phyloP scores from a whole-genome alignment of 306 rosid genomes.

The Aeschynomene evenia region DNA sequence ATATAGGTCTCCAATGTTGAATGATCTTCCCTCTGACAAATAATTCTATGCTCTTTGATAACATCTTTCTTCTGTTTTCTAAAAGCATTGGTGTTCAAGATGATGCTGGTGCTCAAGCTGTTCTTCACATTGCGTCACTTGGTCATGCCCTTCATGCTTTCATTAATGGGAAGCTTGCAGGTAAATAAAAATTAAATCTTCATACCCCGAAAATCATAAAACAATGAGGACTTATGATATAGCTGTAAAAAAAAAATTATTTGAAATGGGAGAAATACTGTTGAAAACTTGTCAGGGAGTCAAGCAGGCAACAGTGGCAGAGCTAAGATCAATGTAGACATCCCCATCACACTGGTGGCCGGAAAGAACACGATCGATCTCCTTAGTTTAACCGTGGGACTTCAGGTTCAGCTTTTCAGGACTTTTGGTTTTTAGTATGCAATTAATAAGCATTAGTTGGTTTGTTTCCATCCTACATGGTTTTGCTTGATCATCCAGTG shows the following conservation, averaged over 20 bases:
- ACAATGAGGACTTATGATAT: constrained; percentile 1
- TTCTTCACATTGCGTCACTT: constrained; percentile 84
- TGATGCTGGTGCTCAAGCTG: constrained; percentile 54
- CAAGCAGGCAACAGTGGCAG: constrained; percentile 52
- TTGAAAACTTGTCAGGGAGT: constrained; percentile 56
- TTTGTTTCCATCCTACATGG: neutral
- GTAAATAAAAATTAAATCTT: constrained; percentile 32
- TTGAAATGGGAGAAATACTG: constrained; percentile 16
- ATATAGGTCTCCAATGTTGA: constrained; percentile 31
- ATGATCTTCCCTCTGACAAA: constrained; percentile 15
- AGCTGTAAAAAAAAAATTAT: neutral
- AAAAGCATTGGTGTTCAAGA: constrained; percentile 57
- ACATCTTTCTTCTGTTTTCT: constrained; percentile 16
- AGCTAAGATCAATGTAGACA: constrained; percentile 49
- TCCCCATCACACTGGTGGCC: constrained; percentile 53
- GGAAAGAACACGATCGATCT: constrained; percentile 88
- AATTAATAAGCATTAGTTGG: constrained; percentile 8
- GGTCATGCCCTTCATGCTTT: constrained; percentile 87
- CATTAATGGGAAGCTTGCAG: constrained; percentile 78
- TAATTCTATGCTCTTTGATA: constrained; percentile 23
- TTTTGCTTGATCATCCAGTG: neutral
- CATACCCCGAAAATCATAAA: no score
- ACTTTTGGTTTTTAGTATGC: constrained; percentile 12
- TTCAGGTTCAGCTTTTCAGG: constrained; percentile 64
- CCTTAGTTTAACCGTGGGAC: constrained; percentile 92